phyloP scores from a whole-genome alignment of 148 eudicot genomes.

The Spergularia bocconei region DNA sequence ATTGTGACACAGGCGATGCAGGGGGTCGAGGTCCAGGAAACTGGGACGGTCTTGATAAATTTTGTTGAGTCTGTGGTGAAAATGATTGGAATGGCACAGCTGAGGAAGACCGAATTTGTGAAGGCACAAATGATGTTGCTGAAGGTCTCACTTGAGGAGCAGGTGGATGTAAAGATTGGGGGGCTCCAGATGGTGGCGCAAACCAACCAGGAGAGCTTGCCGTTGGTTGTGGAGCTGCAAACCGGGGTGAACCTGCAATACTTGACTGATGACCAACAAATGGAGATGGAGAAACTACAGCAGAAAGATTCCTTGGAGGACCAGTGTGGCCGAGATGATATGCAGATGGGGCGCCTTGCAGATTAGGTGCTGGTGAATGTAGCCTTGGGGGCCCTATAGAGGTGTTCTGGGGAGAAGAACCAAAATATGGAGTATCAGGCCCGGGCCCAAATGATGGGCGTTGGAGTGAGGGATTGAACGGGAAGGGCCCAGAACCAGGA shows the following conservation, averaged over 20 bases:
- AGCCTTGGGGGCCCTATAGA: slow-evolving; percentile 35
- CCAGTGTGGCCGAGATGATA: slow-evolving; percentile 43
- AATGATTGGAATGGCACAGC: slow-evolving; percentile 33
- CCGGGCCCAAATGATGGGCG: slow-evolving; percentile 44
- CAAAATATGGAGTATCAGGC: slow-evolving; percentile 34
- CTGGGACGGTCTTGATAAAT: slow-evolving; percentile 34
- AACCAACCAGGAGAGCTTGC: slow-evolving; percentile 39
- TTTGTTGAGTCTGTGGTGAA: slow-evolving; percentile 29
- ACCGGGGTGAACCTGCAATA: slow-evolving; percentile 26
- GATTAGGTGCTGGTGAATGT: slow-evolving; percentile 39
- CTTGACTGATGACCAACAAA: slow-evolving; percentile 33
- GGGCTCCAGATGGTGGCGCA: slow-evolving; percentile 24
- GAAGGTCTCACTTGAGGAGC: slow-evolving; percentile 34
- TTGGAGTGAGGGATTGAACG: slow-evolving; percentile 39
- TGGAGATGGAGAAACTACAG: slow-evolving; percentile 30
- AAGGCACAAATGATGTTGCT: slow-evolving; percentile 26
- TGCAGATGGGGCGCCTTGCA: slow-evolving; percentile 38
- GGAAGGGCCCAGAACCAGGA: slow-evolving; percentile 38
- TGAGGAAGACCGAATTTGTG: slow-evolving; percentile 37
- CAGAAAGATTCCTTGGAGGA: slow-evolving; percentile 38
- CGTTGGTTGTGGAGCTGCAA: slow-evolving; percentile 25
- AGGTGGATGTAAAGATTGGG: slow-evolving; percentile 31
- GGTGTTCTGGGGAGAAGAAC: slow-evolving; percentile 40
- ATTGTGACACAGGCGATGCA: slow-evolving; percentile 30
- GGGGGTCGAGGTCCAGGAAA: slow-evolving; percentile 34